Conservation (phyloP, 495 filamentous ascomycete species). For the Aspergillus affinis region DNA sequence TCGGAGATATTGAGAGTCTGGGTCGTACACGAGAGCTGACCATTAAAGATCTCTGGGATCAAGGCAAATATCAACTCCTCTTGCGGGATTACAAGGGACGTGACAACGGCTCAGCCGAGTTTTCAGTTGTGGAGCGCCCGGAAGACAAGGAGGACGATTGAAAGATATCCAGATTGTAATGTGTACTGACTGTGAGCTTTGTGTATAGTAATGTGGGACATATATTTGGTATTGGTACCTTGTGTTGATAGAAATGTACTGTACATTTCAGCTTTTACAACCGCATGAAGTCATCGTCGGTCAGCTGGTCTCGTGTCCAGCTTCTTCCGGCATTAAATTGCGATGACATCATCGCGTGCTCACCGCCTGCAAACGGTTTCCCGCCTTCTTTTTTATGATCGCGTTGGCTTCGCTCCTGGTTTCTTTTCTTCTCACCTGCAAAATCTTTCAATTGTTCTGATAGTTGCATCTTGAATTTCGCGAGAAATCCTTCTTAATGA, state of each 20-base stretch:
- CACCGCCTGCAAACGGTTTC: neutral
- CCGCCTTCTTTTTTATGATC: conserved; percentile 5
- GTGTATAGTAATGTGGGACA: neutral
- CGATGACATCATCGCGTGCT: neutral
- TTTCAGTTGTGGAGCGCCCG: conserved; percentile 39
- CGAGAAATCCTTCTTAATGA: neutral
- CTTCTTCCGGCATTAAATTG: neutral
- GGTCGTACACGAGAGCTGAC: conserved; percentile 89
- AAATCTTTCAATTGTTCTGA: conserved; percentile 1
- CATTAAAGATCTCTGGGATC: conserved; percentile 77
- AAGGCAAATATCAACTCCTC: conserved; percentile 75
- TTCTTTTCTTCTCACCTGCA: neutral
- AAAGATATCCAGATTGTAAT: neutral
- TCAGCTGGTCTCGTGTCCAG: neutral
- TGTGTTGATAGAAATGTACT: conserved; percentile 2
- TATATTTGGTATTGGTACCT: neutral
- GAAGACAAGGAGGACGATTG: conserved; percentile 23
- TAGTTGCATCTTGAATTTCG: neutral
- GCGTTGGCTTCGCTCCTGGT: neutral
- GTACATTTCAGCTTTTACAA: neutral
- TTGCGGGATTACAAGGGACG: conserved; percentile 53
- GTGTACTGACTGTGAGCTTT: neutral
- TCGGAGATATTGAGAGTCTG: conserved; percentile 86
- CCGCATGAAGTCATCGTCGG: neutral
- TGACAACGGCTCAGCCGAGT: conserved; percentile 44